A percentile compares a stretch with the other conserved stretches of the same genome.
Conservation (phyloP, 2,329 filamentous ascomycete genomes). For the Ceratocystis lukuohia region DNA sequence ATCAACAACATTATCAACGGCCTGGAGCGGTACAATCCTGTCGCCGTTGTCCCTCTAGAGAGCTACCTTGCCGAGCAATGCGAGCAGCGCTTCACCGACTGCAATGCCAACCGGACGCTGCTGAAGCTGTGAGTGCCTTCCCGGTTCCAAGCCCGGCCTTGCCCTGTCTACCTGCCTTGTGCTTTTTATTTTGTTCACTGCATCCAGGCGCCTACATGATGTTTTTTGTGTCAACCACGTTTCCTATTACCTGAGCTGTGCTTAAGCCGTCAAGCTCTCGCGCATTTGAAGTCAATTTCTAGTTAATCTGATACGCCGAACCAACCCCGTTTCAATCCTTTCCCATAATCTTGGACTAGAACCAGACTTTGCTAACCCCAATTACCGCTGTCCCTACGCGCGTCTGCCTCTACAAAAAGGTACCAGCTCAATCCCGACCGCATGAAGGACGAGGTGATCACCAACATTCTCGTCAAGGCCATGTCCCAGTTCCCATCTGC, state of each 20-base stretch:
- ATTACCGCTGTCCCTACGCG: not conserved
- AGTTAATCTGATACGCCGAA: slow-evolving; percentile 33
- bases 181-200: slow-evolving; percentile 21
- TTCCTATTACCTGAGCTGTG: slow-evolving; percentile 20
- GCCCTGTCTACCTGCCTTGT: slow-evolving; percentile 17
- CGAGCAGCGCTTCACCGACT: slow-evolving; percentile 86
- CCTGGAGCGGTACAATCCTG: slow-evolving; percentile 95
- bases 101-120: slow-evolving; percentile 90
- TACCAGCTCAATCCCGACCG: slow-evolving; percentile 99
- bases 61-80: slow-evolving; percentile 90
- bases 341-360: not conserved
- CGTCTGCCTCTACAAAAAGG: slow-evolving; percentile 34
- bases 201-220: slow-evolving; percentile 42
- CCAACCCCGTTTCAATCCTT: slow-evolving; percentile 86
- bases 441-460: slow-evolving; percentile 89
- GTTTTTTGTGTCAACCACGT: slow-evolving; percentile 34
- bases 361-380: slow-evolving; percentile 10
- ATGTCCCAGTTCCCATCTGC: slow-evolving; percentile 93
- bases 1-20: slow-evolving; percentile 92
- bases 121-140: slow-evolving; percentile 78
- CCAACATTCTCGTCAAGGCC: slow-evolving; percentile 97
- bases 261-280: slow-evolving; percentile 19
- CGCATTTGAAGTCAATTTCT: slow-evolving; percentile 18
- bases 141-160: not conserved
- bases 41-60: slow-evolving; percentile 87